Percentiles rank a stretch among this genome's conserved stretches.
phyloP scores from a whole-genome alignment of 2,329 filamentous ascomycete species.

The Penicillium sp. region DNA sequence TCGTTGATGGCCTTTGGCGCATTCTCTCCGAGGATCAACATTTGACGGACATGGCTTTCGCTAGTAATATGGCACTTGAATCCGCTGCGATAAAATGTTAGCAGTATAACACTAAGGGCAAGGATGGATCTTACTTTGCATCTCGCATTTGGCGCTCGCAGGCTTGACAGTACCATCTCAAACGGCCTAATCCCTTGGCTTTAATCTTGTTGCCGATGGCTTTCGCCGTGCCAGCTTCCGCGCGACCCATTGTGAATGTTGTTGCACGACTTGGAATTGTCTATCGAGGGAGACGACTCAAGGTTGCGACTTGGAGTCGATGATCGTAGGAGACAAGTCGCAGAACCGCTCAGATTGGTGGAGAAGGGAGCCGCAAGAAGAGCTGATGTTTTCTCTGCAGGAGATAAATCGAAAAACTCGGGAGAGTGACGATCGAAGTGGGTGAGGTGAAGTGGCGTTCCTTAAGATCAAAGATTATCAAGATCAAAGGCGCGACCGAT shows the following conservation, averaged over 20 bases:
- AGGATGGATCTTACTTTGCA: conserved; percentile 58
- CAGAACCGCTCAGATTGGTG: not conserved
- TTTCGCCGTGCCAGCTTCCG: conserved; percentile 90
- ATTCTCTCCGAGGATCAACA: conserved; percentile 84
- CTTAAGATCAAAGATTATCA: not conserved
- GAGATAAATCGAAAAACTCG: too few relatives aligned
- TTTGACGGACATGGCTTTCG: conserved; percentile 85
- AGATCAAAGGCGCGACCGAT: conserved; percentile 7
- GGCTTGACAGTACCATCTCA: conserved; percentile 80
- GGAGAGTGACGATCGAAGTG: not conserved
- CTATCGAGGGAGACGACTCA: not conserved
- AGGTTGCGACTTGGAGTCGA: conserved; percentile 9
- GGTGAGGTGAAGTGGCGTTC: not conserved
- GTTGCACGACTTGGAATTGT: not conserved
- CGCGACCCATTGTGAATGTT: conserved; percentile 72
- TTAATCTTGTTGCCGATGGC: conserved; percentile 89
- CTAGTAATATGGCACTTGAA: conserved; percentile 84
- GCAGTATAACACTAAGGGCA: not conserved
- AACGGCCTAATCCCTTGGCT: conserved; percentile 65
- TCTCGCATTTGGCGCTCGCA: conserved; percentile 78
- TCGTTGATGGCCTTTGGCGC: conserved; percentile 63
- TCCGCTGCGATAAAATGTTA: conserved; percentile 41
- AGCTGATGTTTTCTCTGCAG: not conserved
- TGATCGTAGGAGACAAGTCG: not conserved
- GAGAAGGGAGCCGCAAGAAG: not conserved